Base-by-base conservation (phyloP, 306 rosid species). In the Cucumis cinereus region DNA sequence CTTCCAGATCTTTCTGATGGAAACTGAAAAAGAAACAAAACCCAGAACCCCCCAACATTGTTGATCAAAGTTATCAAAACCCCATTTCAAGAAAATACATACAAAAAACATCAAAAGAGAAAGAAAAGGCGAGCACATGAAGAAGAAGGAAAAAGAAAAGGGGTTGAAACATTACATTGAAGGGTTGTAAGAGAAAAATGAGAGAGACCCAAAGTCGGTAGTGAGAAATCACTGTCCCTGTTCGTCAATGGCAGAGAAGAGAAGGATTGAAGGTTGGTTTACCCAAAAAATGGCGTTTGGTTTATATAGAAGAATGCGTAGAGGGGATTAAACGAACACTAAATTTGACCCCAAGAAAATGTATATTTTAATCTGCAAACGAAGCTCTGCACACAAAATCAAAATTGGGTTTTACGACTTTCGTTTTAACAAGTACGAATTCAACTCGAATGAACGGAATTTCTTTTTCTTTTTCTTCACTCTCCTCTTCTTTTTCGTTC, bases 331-430 rank as follows among this genome's bases (percentile, higher is more conserved):
- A 70, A 11, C 3, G 54, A 68, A 68, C 30, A 70, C 40, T 41
- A 8, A 68, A 68, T 22, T 68, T 70, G 58, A 47, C 57, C 22
- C 15, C 14, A 30, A 61, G 30, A 19, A 19, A 1, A 13, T 45
- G 52, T 12, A 23, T 68, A 45, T 69, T 22, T 41, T 20, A 68
- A 40, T 67, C 68, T 20, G 35, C 5, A 4, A 57, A 5, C 52
- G 1, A 13, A 45, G 14, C 15, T 61, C 11, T 66, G 52, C 14
- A 10, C 35, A 70, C 75, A 70, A 47, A 43, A 70, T 70, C 56
- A 16, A 70, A 70, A 47, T 70, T 47, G 75, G 57, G 55, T 47
- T 24, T 70, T 47, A 45, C 75, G 16, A 26, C 75, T 70, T 69
- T 47, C 14, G 30, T 23, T 41, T 26, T 1, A 64, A 1, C 3